Conservation (phyloP, 2,329 filamentous ascomycete genomes). For the Trichoderma atrobrunneum region DNA sequence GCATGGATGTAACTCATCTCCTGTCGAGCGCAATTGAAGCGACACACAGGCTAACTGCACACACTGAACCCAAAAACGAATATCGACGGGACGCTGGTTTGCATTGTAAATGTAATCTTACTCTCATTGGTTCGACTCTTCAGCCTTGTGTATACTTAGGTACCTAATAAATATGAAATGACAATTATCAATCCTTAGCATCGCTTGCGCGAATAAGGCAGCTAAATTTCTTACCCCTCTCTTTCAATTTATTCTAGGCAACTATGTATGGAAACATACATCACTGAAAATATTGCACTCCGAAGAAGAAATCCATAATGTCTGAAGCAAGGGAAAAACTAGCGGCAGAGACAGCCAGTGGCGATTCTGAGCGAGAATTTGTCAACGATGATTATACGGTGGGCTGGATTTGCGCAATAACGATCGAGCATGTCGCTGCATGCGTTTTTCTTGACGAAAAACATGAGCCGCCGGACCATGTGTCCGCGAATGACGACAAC, state of each 20-base stretch:
- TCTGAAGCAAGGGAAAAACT: not conserved
- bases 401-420: slow-evolving; percentile 35
- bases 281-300: not conserved
- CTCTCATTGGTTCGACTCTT: not conserved
- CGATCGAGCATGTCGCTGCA: slow-evolving; percentile 30
- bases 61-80: too few species aligned
- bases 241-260: not conserved
- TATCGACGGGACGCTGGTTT: too few species aligned
- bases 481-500: slow-evolving; percentile 19
- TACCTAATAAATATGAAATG: not conserved
- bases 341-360: not conserved
- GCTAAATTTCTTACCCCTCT: not conserved
- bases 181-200: not conserved
- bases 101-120: too few species aligned
- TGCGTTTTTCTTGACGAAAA: slow-evolving; percentile 30
- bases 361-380: not conserved
- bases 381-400: slow-evolving; percentile 27
- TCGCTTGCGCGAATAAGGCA: not conserved
- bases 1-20: too few species aligned
- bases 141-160: not conserved
- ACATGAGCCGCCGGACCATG: slow-evolving; percentile 15
- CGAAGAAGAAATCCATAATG: not conserved
- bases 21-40: too few species aligned
- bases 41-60: too few species aligned
- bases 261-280: not conserved